Base-by-base conservation (phyloP, 2,329 filamentous ascomycete species). In the Claviceps sp. region DNA sequence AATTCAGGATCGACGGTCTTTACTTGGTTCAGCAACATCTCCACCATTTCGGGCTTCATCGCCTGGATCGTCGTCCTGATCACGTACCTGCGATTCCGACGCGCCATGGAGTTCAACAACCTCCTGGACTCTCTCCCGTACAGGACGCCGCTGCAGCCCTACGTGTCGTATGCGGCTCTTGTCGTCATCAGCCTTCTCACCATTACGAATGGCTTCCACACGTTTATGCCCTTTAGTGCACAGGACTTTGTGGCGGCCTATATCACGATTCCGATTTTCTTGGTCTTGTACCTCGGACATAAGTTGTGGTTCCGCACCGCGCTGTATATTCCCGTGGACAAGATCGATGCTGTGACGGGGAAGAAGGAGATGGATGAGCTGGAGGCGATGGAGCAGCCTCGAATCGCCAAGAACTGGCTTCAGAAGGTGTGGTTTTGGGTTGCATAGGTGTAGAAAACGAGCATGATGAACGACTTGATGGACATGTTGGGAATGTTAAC, bases 181-280 rank as follows among this genome's bases (percentile, higher is more conserved):
- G 62, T 76, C 16, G 62, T 80, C 24, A 75, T 88, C 50, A 62
- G 65, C 3, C 67, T 87, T 26, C 71, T 90, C n/a, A 78, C 76
- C 1, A 66, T 90, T 3, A 82, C 86, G 58, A 88, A 88, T 59
- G 86, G 85, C 1, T 91, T 89, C 66, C 77, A 82, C 38, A 77
- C 85, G 14, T 90, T 91, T 63, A 84, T 84, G 63, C 78, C 80
- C 30, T 91, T 82, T 77, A 76, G 72, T 16, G 76, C 74, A 0
- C 71, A 74, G 5, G 72, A 73, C 59, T 93, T 93, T 60, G 54
- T 84, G n/a, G 77, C 78, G 0, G 74, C 68, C 59, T 88, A 82
- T 59, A 72, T 86, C 60, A 84, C 73, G 9, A 69, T 84, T 0
- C 82, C 73, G 46, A 77, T 75, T 57, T 85, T 86, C 64, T 57